phyloP scores from a whole-genome alignment of 2,329 filamentous ascomycete genomes.

The Lomentospora prolificans region DNA sequence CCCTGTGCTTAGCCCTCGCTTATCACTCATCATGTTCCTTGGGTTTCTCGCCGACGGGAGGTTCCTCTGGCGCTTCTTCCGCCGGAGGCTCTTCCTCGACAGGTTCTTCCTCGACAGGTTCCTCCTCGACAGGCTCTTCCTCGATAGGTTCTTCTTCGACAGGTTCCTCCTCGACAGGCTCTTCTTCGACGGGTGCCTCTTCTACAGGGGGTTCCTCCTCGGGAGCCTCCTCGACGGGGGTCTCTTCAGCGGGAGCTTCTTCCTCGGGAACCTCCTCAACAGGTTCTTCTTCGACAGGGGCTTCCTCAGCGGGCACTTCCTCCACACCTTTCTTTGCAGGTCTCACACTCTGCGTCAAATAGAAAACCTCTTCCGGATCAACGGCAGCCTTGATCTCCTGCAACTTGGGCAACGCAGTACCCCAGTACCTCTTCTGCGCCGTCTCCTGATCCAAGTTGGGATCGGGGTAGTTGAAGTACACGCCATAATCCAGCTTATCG shows the following conservation, averaged over 20 bases:
- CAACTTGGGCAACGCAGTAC: conserved; percentile 21
- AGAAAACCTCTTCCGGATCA: conserved; percentile 29
- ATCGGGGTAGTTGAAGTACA: conserved; percentile 33
- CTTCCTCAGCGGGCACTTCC: neutral
- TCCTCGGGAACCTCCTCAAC: neutral
- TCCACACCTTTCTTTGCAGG: neutral
- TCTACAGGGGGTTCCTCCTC: neutral
- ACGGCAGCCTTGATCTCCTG: conserved; percentile 23
- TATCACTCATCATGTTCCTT: neutral
- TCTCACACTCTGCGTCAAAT: conserved; percentile 24
- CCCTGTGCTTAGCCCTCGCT: too few relatives aligned
- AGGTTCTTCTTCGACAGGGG: neutral
- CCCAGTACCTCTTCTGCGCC: conserved; percentile 27
- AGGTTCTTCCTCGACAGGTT: neutral
- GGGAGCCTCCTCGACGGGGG: neutral
- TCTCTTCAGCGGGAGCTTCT: neutral
- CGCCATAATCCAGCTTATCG: conserved; percentile 21
- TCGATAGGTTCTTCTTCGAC: neutral
- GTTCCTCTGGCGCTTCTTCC: neutral
- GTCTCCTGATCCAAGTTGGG: conserved; percentile 21
- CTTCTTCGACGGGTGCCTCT: neutral
- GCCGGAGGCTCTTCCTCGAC: neutral
- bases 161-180: neutral
- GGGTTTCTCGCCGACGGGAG: neutral
- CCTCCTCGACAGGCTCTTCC: neutral